phyloP scores from a whole-genome alignment of 257 asterid genomes.

The Misopates orontium region DNA sequence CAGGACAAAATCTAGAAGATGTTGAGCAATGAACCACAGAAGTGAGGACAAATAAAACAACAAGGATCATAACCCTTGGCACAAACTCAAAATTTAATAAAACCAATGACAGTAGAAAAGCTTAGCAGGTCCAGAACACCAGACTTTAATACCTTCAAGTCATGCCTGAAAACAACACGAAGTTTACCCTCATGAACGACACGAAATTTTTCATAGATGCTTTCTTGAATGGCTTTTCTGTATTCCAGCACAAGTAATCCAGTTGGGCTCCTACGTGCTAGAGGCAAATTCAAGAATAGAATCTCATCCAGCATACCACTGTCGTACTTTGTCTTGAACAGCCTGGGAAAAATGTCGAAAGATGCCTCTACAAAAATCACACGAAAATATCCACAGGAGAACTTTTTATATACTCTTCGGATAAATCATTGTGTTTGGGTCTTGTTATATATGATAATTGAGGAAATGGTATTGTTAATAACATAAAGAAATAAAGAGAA shows the following conservation, averaged over 20 bases:
- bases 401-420: no score
- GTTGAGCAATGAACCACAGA: conserved; percentile 14
- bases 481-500: neutral
- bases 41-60: neutral
- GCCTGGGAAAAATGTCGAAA: conserved; percentile 52
- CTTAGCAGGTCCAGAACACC: neutral
- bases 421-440: no score
- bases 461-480: neutral
- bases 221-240: conserved; percentile 45
- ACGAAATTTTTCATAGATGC: conserved; percentile 45
- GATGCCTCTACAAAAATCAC: conserved; percentile 48
- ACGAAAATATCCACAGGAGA: neutral
- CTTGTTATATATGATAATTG: no score
- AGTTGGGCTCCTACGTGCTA: conserved; percentile 30
- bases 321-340: conserved; percentile 48
- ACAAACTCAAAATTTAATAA: conserved; percentile 11
- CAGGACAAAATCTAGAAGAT: conserved; percentile 57
- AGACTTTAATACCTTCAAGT: conserved; percentile 56
- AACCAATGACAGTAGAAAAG: neutral
- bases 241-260: conserved; percentile 51
- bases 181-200: conserved; percentile 64
- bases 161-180: conserved; percentile 50
- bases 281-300: conserved; percentile 50
- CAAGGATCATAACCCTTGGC: neutral
- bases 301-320: conserved; percentile 57